Evolutionary conservation across 441 rosid species (phyloP).

Genomic region (Euphorbia schlechtendalii): DNA sequence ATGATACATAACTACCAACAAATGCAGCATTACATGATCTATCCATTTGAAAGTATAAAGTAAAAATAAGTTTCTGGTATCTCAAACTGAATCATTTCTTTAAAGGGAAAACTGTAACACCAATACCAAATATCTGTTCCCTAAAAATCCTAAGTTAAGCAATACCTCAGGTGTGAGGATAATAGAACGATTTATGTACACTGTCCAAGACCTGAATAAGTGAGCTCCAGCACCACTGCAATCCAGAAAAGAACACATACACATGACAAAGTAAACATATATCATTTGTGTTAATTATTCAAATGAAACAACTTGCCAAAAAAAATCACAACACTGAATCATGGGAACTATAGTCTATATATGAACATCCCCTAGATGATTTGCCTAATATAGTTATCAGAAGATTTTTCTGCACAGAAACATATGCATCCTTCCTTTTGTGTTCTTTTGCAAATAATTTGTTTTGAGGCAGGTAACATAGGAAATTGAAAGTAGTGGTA

Average conservation of each 20-base stretch:
- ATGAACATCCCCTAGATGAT: neutral
- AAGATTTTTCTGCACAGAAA: neutral
- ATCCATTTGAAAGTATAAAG: neutral
- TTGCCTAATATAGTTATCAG: neutral
- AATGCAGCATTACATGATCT: neutral
- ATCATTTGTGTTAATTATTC: neutral
- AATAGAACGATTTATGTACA: conserved; percentile 71
- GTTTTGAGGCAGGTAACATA: neutral
- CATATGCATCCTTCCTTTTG: neutral
- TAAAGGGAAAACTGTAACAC: no score
- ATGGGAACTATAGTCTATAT: neutral
- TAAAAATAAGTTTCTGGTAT: neutral
- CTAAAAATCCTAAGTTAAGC: neutral
- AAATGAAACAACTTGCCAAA: neutral
- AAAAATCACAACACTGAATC: conserved; percentile 1
- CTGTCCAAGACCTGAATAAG: conserved; percentile 82
- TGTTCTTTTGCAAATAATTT: neutral
- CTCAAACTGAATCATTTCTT: no score
- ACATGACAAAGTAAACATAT: neutral
- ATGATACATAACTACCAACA: neutral
- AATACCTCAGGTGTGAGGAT: conserved; percentile 95
- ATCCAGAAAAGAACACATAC: neutral
- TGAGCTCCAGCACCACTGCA: conserved; percentile 95
- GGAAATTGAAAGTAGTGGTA: neutral
- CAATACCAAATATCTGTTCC: neutral